These are phyloP conservation scores for Penicillium antarcticum DNA, from an alignment of 495 filamentous ascomycete genomes.

Conservation along the genomic window DNA sequence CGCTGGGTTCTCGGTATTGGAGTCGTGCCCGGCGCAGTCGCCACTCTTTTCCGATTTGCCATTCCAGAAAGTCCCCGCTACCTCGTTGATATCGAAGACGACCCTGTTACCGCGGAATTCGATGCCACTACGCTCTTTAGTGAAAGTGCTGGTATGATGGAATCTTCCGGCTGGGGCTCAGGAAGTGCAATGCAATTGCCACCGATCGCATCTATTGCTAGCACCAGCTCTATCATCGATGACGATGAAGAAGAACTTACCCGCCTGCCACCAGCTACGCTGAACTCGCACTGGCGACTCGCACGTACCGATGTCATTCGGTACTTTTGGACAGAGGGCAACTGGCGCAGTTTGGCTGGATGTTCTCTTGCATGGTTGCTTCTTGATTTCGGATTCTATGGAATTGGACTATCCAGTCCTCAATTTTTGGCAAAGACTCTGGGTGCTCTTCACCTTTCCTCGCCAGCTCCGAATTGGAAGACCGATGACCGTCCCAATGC, in stretches of 20 bases:
- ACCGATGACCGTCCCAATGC: slow-evolving; percentile 30
- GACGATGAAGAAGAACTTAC: slow-evolving; percentile 21
- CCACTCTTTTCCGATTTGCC: slow-evolving; percentile 54
- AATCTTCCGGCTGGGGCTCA: slow-evolving; percentile 7
- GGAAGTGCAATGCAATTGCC: slow-evolving; percentile 22
- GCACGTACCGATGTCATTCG: slow-evolving; percentile 39
- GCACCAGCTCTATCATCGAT: slow-evolving; percentile 17
- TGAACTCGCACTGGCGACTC: slow-evolving; percentile 43
- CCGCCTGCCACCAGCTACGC: slow-evolving; percentile 31
- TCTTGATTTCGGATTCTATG: slow-evolving; percentile 56
- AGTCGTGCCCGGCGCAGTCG: slow-evolving; percentile 56
- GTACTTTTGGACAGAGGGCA: slow-evolving; percentile 50
- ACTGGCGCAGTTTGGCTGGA: slow-evolving; percentile 49
- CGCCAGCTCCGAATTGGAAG: slow-evolving; percentile 34
- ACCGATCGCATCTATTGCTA: slow-evolving; percentile 23
- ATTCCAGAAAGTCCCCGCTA: slow-evolving; percentile 63
- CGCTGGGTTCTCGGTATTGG: slow-evolving; percentile 59
- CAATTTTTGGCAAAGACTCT: slow-evolving; percentile 43
- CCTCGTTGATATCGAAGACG: slow-evolving; percentile 49
- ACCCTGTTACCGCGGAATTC: slow-evolving; percentile 44
- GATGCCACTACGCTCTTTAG: slow-evolving; percentile 41
- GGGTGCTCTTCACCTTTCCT: slow-evolving; percentile 33
- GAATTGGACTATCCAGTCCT: slow-evolving; percentile 48
- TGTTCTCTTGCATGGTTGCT: slow-evolving; percentile 50
- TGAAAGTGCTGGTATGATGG: slow-evolving; percentile 21